Evolutionary conservation across 768 basidiomycete species (phyloP), one percentile per base, ranked within the genome.

Genomic region (Aureoboletus auriporus): DNA sequence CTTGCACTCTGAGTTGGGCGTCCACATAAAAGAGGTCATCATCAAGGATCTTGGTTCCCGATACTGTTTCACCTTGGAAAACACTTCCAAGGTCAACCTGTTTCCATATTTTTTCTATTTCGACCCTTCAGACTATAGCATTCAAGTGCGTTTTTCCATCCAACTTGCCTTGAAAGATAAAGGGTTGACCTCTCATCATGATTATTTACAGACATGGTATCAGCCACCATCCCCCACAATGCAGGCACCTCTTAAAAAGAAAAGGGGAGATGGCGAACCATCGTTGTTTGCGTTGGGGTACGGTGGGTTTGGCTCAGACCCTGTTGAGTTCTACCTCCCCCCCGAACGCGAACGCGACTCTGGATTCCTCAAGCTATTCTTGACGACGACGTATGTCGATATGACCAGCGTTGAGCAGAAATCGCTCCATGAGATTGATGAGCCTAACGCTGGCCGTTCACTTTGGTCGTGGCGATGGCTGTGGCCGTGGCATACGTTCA

Each of bases 81-180:
- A 58, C 40, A 30, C 0, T 13, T 61, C 59, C 27, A 38, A 51
- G 0, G 47, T 46, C 42, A 49, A 58, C 31, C 47, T 61, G 0
- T 60, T 58, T 12, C 59, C 59, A 13, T 60, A 61, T 44, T 28
- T 60, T 17, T 60, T 61, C 50, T 60, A 57, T 33, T 57, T 60
- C 20, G 59, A 60, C 11, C 59, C 59, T 8, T 54, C 50, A 4
- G 59, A 61, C 36, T 61, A 60, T 8, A 38, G 49, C 20, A 6
- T 60, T 8, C 41, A 54, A 8, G 59, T 61, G 5, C 27, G 49
- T 58, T 8, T 16, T 16, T 37, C 4, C 20, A 23, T 23, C 4
- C 10, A 17, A 12, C 33, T 9, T 16, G 40, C 13, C 4, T 48
- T 10, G 13, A 47, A 11, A 7, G 29, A 27, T 23, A 10, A 2